These are phyloP conservation scores for Paulownia fortunei DNA, from an alignment of 257 asterid genomes.

Conservation along the genomic window DNA sequence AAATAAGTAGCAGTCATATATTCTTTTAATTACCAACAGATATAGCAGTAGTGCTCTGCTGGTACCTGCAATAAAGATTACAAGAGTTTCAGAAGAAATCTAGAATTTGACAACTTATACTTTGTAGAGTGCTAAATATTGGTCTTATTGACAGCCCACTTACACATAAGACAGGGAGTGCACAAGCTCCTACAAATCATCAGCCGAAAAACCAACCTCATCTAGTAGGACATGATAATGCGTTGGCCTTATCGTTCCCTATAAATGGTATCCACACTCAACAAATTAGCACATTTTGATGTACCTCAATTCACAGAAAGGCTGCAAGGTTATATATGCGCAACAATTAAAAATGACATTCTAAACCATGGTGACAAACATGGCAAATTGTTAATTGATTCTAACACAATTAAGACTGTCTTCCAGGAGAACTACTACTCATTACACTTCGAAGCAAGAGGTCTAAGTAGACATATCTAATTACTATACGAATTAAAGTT, in stretches of 20 bases:
- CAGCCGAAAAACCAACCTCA: constrained; percentile 81
- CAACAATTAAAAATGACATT: not conserved
- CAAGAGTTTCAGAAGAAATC: not conserved
- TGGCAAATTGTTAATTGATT: not conserved
- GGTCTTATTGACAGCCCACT: constrained; percentile 31
- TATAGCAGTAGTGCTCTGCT: constrained; percentile 84
- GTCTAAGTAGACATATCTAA: not conserved
- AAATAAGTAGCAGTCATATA: not conserved
- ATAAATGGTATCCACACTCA: not conserved
- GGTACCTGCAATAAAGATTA: constrained; percentile 56
- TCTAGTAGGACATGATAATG: constrained; percentile 84
- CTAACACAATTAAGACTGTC: not conserved
- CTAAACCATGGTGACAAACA: no score
- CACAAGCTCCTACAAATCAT: constrained; percentile 91
- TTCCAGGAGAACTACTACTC: no score
- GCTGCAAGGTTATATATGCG: not conserved
- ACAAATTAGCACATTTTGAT: not conserved
- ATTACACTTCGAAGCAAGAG: no score
- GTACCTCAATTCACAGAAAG: not conserved
- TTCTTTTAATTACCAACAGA: constrained; percentile 57
- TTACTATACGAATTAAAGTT: no score
- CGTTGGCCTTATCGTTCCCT: constrained; percentile 95
- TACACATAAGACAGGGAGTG: constrained; percentile 91
- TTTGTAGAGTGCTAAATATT: not conserved
- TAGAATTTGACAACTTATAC: not conserved